Percentiles rank a stretch among this genome's conserved stretches.
phyloP scores from a whole-genome alignment of 805 yeast species.

The Sugiyamaella qingdaonensis region DNA sequence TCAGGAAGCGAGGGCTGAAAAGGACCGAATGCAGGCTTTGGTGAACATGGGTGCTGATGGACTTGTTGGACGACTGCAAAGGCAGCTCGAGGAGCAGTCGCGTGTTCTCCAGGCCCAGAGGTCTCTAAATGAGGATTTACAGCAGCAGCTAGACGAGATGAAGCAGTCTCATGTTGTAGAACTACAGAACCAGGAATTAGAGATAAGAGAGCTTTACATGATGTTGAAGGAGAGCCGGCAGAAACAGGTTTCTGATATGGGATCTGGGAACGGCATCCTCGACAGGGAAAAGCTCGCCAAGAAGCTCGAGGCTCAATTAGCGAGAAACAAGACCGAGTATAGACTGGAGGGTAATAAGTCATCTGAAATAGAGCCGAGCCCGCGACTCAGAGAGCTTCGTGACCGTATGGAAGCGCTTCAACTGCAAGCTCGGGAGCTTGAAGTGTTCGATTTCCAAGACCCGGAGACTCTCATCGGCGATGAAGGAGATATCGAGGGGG shows the following conservation, averaged over 20 bases:
- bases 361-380: conserved; percentile 66
- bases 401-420: conserved; percentile 83
- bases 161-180: conserved; percentile 39
- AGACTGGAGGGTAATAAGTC: conserved; percentile 37
- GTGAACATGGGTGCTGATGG: conserved; percentile 75
- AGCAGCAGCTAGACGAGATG: conserved; percentile 57
- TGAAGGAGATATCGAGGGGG: conserved; percentile 21
- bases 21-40: conserved; percentile 60
- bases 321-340: conserved; percentile 37
- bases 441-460: conserved; percentile 76
- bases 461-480: conserved; percentile 55
- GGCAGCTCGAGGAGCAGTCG: conserved; percentile 62
- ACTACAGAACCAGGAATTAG: conserved; percentile 45
- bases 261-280: conserved; percentile 25
- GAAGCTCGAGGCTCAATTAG: conserved; percentile 31
- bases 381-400: conserved; percentile 66
- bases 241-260: conserved; percentile 13
- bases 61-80: conserved; percentile 53
- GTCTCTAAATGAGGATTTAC: conserved; percentile 56
- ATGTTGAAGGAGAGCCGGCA: conserved; percentile 44
- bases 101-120: conserved; percentile 55
- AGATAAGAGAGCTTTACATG: conserved; percentile 56
- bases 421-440: conserved; percentile 78
- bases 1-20: conserved; percentile 54
- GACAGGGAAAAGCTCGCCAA: conserved; percentile 31